These are phyloP conservation scores for Phaseolus lunatus DNA, from an alignment of 306 rosid species.

Conservation along the genomic window DNA sequence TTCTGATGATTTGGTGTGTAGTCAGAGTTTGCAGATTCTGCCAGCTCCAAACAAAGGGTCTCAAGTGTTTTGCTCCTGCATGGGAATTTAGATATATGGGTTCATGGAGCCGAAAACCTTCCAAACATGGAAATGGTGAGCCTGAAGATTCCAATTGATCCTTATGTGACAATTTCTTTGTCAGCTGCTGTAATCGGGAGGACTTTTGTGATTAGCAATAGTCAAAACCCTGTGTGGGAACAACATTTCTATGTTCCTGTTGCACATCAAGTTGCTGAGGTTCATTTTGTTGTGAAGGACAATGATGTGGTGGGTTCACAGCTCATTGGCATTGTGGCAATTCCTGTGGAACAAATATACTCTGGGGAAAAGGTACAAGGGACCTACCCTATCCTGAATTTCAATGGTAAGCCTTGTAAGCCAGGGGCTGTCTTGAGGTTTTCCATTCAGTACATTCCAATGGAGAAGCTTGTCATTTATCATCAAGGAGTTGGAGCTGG, in stretches of 20 bases:
- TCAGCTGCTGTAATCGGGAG: constrained; percentile 83
- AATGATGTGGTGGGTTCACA: constrained; percentile 94
- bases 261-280: constrained; percentile 85
- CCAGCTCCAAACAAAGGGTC: constrained; percentile 69
- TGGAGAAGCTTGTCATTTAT: constrained; percentile 69
- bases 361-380: constrained; percentile 74
- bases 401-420: constrained; percentile 87
- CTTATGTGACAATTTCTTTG: constrained; percentile 78
- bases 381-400: constrained; percentile 71
- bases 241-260: constrained; percentile 88
- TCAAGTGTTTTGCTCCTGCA: constrained; percentile 80
- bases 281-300: constrained; percentile 88
- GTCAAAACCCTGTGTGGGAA: constrained; percentile 87
- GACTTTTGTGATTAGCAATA: constrained; percentile 91
- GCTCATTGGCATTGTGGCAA: constrained; percentile 76
- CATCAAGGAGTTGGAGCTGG: constrained; percentile 92
- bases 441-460: constrained; percentile 85
- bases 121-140: constrained; percentile 83
- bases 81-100: constrained; percentile 89
- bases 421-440: constrained; percentile 70
- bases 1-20: constrained; percentile 62
- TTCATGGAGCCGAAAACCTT: constrained; percentile 73
- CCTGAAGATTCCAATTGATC: constrained; percentile 86
- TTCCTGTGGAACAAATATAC: constrained; percentile 82
- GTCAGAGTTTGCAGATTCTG: constrained; percentile 70